phyloP scores from a whole-genome alignment of 805 yeast species.

The Lipomyces spencermartinsiae region DNA sequence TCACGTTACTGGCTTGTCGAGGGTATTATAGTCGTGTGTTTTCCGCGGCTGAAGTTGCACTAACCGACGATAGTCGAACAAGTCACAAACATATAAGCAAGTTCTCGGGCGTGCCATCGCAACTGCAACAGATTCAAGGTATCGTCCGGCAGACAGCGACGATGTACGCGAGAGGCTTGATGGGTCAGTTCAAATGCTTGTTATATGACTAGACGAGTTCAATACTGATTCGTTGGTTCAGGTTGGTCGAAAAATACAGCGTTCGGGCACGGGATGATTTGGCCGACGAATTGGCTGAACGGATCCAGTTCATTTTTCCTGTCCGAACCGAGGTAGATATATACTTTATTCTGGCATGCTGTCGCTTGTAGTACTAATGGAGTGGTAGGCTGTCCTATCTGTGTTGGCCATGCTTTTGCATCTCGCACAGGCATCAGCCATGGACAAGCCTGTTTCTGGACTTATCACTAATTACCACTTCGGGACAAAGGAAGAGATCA shows the following conservation, averaged over 20 bases:
- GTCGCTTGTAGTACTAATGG: background rate
- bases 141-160: slow-evolving; percentile 16
- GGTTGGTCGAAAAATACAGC: slow-evolving; percentile 42
- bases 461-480: slow-evolving; percentile 12
- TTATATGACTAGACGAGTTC: background rate
- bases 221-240: background rate
- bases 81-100: slow-evolving; percentile 16
- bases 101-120: slow-evolving; percentile 22
- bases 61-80: slow-evolving; percentile 7
- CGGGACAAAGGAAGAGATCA: slow-evolving; percentile 10
- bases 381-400: slow-evolving; percentile 9
- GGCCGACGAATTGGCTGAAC: slow-evolving; percentile 39
- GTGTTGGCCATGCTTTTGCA: slow-evolving; percentile 37
- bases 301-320: slow-evolving; percentile 37
- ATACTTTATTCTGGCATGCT: background rate
- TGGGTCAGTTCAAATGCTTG: slow-evolving; percentile 14
- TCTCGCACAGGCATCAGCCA: slow-evolving; percentile 33
- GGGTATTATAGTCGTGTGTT: background rate
- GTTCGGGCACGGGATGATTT: slow-evolving; percentile 44
- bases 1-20: slow-evolving; percentile 20
- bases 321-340: slow-evolving; percentile 31
- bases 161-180: slow-evolving; percentile 21
- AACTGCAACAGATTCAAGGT: slow-evolving; percentile 4
- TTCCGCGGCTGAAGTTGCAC: background rate
- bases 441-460: slow-evolving; percentile 19